Conservation (phyloP, 148 eudicot genomes). For the Chenopodium album region DNA sequence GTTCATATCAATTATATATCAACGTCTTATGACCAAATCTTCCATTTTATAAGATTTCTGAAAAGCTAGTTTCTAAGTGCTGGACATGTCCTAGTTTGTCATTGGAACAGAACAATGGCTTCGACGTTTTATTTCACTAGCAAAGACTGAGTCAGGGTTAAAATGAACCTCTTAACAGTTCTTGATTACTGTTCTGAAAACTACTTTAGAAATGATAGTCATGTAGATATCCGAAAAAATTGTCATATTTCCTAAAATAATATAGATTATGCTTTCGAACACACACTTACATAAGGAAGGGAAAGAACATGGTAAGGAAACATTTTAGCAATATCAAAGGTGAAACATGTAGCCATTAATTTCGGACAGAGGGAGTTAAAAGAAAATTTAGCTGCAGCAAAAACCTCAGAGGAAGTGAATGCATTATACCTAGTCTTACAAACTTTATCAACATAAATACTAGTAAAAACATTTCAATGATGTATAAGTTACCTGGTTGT, state of each 20-base stretch:
- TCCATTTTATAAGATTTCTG: background rate
- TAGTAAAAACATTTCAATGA: no score
- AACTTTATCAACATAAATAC: constrained; percentile 5
- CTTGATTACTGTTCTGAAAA: background rate
- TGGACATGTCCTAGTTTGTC: background rate
- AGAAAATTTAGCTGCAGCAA: constrained; percentile 23
- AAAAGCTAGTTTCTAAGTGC: background rate
- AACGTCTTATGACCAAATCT: constrained; percentile 10
- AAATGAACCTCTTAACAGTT: background rate
- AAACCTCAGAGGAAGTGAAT: constrained; percentile 22
- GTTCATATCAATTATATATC: no score
- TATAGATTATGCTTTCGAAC: background rate
- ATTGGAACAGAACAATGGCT: background rate
- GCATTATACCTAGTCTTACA: constrained; percentile 13
- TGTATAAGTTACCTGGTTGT: constrained; percentile 14
- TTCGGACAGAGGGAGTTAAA: background rate
- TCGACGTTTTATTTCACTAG: background rate
- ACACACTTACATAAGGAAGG: background rate
- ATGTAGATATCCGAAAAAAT: constrained; percentile 13
- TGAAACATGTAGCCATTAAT: no score
- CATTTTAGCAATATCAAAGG: no score
- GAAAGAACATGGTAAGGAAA: no score
- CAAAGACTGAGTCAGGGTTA: no score
- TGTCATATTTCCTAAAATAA: constrained; percentile 34
- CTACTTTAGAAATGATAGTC: background rate